phyloP scores from a whole-genome alignment of 345 rosid genomes.

The Erysimum cheiranthoides region DNA sequence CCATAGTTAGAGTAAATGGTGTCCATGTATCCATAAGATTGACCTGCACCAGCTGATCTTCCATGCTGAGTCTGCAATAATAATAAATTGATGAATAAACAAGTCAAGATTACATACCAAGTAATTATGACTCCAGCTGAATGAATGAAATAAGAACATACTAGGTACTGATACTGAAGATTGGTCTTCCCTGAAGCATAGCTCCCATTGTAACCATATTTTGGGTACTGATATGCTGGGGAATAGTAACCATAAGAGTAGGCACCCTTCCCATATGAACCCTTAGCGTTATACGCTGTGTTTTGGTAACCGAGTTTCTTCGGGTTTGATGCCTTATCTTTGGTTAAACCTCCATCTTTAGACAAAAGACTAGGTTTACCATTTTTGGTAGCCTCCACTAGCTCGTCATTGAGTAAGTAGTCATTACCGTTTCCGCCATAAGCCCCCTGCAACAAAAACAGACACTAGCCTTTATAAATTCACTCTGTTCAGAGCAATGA shows the following conservation, averaged over 20 bases:
- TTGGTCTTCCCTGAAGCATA: slow-evolving; percentile 62
- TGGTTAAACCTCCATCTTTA: slow-evolving; percentile 45
- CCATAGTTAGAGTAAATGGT: slow-evolving; percentile 55
- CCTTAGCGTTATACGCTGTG: slow-evolving; percentile 49
- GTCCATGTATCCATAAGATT: slow-evolving; percentile 58
- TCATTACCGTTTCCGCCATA: slow-evolving; percentile 34
- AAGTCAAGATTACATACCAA: background rate
- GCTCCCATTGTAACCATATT: slow-evolving; percentile 55
- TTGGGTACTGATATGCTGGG: slow-evolving; percentile 55
- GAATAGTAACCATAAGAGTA: slow-evolving; percentile 45
- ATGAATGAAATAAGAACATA: slow-evolving; percentile 42
- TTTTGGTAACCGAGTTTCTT: slow-evolving; percentile 54
- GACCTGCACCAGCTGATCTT: slow-evolving; percentile 53
- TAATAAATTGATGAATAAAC: background rate
- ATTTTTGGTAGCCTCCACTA: slow-evolving; percentile 41
- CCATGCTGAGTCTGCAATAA: slow-evolving; percentile 48
- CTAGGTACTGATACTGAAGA: slow-evolving; percentile 48
- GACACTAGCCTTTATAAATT: slow-evolving; percentile 29
- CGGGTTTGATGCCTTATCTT: slow-evolving; percentile 48
- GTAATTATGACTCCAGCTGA: background rate
- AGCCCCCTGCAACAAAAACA: slow-evolving; percentile 40
- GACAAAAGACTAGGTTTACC: slow-evolving; percentile 41
- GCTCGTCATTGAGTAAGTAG: slow-evolving; percentile 11
- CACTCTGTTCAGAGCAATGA: slow-evolving; percentile 52
- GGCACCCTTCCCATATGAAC: slow-evolving; percentile 51